Evolutionary conservation across 2,329 filamentous ascomycete species (phyloP).

Genomic region (Fusarium protoensiforme): DNA sequence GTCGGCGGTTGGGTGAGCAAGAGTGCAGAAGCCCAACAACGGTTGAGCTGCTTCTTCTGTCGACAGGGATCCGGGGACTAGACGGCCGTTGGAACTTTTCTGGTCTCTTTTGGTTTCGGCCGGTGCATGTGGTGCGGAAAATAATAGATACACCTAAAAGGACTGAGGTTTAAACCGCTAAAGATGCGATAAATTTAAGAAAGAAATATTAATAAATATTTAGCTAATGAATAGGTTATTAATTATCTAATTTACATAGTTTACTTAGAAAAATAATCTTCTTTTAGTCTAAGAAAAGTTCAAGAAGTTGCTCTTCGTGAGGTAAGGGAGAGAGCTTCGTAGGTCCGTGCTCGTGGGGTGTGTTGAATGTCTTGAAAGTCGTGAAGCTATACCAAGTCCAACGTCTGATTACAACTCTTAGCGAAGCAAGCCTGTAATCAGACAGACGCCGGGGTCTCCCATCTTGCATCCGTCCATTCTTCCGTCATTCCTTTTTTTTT

Average conservation of each 20-base stretch:
- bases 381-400: not conserved
- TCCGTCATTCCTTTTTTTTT: not conserved
- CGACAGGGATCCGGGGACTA: slow-evolving; percentile 23
- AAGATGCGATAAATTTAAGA: too few species aligned
- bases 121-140: too few species aligned
- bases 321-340: not conserved
- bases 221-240: too few species aligned
- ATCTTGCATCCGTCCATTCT: slow-evolving; percentile 3
- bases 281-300: too few species aligned
- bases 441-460: not conserved
- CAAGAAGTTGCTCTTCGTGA: too few species aligned
- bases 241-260: too few species aligned
- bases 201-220: too few species aligned
- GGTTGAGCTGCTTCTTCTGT: slow-evolving; percentile 1
- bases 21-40: not conserved
- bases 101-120: not conserved
- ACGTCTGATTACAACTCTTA: not conserved
- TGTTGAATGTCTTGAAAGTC: not conserved
- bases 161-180: too few species aligned
- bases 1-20: not conserved
- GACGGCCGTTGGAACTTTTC: slow-evolving; percentile 15
- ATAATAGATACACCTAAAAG: too few species aligned
- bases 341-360: slow-evolving; percentile 9
- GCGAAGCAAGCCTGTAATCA: not conserved
- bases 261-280: too few species aligned